Conservation (phyloP, 75 land plant species). For the Ceratopteris richardii region DNA sequence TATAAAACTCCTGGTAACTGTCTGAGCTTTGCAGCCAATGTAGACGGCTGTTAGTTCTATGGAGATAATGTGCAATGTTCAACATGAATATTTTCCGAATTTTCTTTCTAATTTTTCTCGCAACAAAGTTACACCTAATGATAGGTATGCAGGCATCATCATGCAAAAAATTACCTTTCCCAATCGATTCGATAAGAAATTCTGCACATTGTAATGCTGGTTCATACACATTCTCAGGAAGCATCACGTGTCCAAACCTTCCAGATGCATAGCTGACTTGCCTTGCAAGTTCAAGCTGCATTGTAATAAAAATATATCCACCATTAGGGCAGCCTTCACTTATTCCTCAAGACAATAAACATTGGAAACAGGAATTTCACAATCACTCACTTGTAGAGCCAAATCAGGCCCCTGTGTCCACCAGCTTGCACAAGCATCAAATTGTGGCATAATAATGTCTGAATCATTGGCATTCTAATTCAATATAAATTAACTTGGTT, state of each 20-base stretch:
- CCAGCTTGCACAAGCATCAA: conserved; percentile 99
- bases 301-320: not conserved
- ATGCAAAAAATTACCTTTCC: conserved; percentile 46
- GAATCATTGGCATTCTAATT: conserved; percentile 7
- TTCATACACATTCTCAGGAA: conserved; percentile 94
- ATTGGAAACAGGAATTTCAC: not conserved
- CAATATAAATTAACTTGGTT: conserved; percentile 1
- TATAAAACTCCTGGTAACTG: too few relatives aligned
- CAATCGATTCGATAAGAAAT: conserved; percentile 81
- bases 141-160: too few relatives aligned
- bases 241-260: conserved; percentile 97
- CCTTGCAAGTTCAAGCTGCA: conserved; percentile 89
- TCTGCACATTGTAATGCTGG: conserved; percentile 86
- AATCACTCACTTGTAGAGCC: conserved; percentile 52
- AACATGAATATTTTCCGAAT: too few relatives aligned
- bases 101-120: too few relatives aligned
- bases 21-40: too few relatives aligned
- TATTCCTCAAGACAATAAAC: too few relatives aligned
- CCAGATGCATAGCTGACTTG: conserved; percentile 82
- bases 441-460: conserved; percentile 51
- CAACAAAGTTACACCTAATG: too few relatives aligned
- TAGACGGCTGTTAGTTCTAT: too few relatives aligned
- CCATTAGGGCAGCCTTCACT: too few relatives aligned
- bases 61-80: too few relatives aligned
- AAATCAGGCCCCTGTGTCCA: conserved; percentile 97